phyloP scores from a whole-genome alignment of 257 asterid species.

The Nicotiana tomentosiformis region DNA sequence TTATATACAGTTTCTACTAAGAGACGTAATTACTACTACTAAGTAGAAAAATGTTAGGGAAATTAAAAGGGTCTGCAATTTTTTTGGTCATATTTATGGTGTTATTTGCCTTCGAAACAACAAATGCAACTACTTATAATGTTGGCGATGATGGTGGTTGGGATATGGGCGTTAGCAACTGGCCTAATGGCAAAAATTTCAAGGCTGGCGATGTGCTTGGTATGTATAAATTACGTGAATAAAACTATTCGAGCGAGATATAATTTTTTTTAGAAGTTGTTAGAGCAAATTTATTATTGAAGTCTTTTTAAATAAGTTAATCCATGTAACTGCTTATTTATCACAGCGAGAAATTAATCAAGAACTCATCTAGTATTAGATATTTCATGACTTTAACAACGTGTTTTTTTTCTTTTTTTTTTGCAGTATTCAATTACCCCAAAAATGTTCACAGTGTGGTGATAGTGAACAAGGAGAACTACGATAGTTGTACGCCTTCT shows the following conservation, averaged over 20 bases:
- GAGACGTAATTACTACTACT: background rate
- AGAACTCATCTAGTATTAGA: background rate
- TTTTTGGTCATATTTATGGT: background rate
- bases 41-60: background rate
- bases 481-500: background rate
- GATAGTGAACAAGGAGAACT: background rate
- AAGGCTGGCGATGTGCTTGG: background rate
- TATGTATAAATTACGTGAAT: background rate
- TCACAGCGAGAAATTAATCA: background rate
- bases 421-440: slow-evolving; percentile 6
- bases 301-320: no score
- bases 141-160: background rate
- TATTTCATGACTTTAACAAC: background rate
- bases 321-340: no score
- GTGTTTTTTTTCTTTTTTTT: background rate
- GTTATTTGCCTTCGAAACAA: background rate
- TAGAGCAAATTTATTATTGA: background rate
- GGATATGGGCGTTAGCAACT: background rate
- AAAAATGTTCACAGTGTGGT: background rate
- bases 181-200: background rate
- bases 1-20: background rate
- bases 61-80: background rate
- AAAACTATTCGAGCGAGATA: no score
- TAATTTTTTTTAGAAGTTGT: no score
- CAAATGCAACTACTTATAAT: background rate